These are phyloP conservation scores for Colletotrichum falcatum DNA, from an alignment of 2,329 filamentous ascomycete species.

Conservation along the genomic window DNA sequence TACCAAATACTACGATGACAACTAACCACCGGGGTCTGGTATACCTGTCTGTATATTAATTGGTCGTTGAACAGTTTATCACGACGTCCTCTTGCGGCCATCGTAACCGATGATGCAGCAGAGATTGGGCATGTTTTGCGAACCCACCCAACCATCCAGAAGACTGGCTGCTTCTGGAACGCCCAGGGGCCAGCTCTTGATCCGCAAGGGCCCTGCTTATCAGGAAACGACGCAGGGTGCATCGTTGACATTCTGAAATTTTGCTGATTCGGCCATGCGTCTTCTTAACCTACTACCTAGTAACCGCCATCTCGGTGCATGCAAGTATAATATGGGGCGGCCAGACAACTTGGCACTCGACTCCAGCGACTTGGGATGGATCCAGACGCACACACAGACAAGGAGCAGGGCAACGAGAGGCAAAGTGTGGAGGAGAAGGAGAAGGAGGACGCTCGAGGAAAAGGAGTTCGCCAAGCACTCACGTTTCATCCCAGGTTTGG, in stretches of 20 bases:
- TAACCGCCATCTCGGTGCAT: conserved; percentile 4
- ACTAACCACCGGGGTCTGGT: background rate
- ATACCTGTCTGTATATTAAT: background rate
- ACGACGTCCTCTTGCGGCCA: conserved; percentile 8
- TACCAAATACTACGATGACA: no score
- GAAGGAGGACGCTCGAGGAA: background rate
- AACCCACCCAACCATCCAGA: conserved; percentile 17
- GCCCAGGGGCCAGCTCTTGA: conserved; percentile 15
- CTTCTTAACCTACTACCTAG: no score
- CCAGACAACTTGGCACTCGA: conserved; percentile 1
- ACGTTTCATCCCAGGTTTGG: conserved; percentile 41
- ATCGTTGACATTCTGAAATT: conserved; percentile 32
- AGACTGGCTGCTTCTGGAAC: conserved; percentile 8
- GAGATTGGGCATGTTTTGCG: conserved; percentile 4
- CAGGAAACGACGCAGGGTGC: conserved; percentile 30
- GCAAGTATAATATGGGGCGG: background rate
- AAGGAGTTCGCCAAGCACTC: conserved; percentile 26
- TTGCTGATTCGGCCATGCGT: conserved; percentile 28
- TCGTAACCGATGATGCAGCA: conserved; percentile 11
- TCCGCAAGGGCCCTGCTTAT: conserved; percentile 25
- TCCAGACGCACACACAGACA: background rate
- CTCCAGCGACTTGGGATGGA: conserved; percentile 4
- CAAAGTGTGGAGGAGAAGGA: background rate
- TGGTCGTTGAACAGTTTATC: no score
- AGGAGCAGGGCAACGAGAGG: background rate